Evolutionary conservation across 768 basidiomycete genomes (phyloP).

Genomic region (Leccinum sublutescens): DNA sequence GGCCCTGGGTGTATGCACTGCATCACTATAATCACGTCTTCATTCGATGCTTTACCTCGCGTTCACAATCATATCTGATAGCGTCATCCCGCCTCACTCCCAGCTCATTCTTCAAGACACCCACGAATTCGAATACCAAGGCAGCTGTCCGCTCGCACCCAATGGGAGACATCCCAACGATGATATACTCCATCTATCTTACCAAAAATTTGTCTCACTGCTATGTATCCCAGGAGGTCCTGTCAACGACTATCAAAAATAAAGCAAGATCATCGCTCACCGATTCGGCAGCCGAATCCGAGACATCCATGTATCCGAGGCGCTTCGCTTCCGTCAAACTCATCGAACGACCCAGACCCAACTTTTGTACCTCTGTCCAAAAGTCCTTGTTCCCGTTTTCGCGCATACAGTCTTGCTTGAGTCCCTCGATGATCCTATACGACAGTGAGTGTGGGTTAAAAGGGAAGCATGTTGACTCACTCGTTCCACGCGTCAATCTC

Average conservation of each 20-base stretch:
- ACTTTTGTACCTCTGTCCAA: slow-evolving; percentile 56
- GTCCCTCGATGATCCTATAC: slow-evolving; percentile 56
- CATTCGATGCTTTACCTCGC: neutral
- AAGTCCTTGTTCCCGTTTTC: slow-evolving; percentile 64
- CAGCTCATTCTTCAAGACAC: neutral
- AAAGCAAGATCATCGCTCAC: slow-evolving; percentile 37
- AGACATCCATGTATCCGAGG: slow-evolving; percentile 54
- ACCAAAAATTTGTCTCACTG: slow-evolving; percentile 7
- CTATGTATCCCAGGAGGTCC: slow-evolving; percentile 23
- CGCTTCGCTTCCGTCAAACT: slow-evolving; percentile 66
- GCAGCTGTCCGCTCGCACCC: neutral
- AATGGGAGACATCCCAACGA: neutral
- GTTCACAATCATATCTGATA: neutral
- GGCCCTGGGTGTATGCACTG: too few species aligned
- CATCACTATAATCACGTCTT: neutral
- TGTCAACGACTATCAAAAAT: neutral
- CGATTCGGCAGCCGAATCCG: slow-evolving; percentile 52
- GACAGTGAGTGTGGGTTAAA: neutral
- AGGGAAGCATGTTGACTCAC: slow-evolving; percentile 30
- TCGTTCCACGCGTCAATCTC: slow-evolving; percentile 82
- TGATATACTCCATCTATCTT: neutral
- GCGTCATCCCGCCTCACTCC: neutral
- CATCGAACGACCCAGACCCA: slow-evolving; percentile 53
- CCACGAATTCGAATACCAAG: neutral
- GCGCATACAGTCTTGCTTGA: slow-evolving; percentile 54